Percentiles rank a stretch among this genome's conserved stretches.
Conservation (phyloP, 2,329 filamentous ascomycete species). For the Xylaria sp. region DNA sequence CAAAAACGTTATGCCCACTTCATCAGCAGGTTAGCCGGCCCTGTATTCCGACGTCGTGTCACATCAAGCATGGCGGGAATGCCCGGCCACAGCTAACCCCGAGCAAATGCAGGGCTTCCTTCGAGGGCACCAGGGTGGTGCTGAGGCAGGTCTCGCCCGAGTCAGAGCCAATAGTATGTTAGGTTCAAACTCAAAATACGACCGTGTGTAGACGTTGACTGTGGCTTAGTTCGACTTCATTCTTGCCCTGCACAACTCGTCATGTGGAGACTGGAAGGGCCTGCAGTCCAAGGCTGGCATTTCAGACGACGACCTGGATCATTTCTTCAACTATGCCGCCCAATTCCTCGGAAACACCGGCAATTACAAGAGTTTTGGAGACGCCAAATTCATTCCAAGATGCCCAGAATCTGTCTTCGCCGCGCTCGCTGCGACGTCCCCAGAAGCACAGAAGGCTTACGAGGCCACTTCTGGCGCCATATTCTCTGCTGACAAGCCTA, state of each 20-base stretch:
- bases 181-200: constrained; percentile 6
- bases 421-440: constrained; percentile 69
- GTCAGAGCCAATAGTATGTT: constrained; percentile 72
- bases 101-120: constrained; percentile 69
- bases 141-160: constrained; percentile 84
- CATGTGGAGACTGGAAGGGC: constrained; percentile 75
- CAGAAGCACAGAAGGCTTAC: constrained; percentile 72
- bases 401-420: constrained; percentile 72
- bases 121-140: constrained; percentile 81
- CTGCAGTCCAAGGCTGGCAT: constrained; percentile 74
- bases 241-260: constrained; percentile 73
- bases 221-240: constrained; percentile 76
- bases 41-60: constrained; percentile 33
- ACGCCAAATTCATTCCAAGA: constrained; percentile 84
- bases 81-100: constrained; percentile 28
- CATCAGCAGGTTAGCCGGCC: constrained; percentile 73
- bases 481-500: constrained; percentile 72
- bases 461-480: constrained; percentile 76
- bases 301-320: constrained; percentile 70
- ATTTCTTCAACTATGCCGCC: constrained; percentile 80
- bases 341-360: constrained; percentile 84
- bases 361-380: constrained; percentile 89
- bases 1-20: constrained; percentile 93
- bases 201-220: constrained; percentile 31
- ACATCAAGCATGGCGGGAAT: constrained; percentile 9